Percentiles rank a stretch among this genome's conserved stretches.
These are phyloP conservation scores for Schizochytrium sp. DNA, from an alignment of 108 stramenopile species.

Conservation along the genomic window DNA sequence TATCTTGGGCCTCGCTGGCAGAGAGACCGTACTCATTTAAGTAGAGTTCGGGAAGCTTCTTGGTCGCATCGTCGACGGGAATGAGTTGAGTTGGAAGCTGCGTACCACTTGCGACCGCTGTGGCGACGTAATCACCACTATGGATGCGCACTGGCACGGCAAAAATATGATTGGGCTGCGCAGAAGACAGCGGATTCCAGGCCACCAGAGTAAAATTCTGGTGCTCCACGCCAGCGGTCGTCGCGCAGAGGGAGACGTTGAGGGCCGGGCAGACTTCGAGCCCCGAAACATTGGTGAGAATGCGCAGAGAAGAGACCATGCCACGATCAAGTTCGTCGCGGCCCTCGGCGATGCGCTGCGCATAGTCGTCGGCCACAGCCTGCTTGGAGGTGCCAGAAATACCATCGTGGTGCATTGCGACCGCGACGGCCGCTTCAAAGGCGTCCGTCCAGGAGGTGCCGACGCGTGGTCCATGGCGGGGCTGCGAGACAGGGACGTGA, in stretches of 20 bases:
- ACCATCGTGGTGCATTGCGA: slow-evolving; percentile 81
- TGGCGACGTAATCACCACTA: not conserved
- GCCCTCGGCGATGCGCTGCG: slow-evolving; percentile 46
- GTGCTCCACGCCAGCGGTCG: not conserved
- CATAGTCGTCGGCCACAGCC: slow-evolving; percentile 81
- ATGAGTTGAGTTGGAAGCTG: not conserved
- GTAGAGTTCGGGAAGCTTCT: not conserved
- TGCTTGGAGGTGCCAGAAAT: slow-evolving; percentile 78
- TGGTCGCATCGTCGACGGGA: not conserved
- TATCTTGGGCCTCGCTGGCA: not conserved
- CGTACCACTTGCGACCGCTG: not conserved
- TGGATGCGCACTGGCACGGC: slow-evolving; percentile 54
- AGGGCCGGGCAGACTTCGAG: slow-evolving; percentile 46
- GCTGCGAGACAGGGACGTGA: not conserved
- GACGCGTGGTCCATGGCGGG: not conserved
- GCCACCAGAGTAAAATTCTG: slow-evolving; percentile 56
- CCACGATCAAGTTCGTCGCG: not conserved
- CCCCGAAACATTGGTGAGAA: not conserved
- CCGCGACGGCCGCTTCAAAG: slow-evolving; percentile 68
- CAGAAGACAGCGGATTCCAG: slow-evolving; percentile 68
- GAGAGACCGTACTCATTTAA: not conserved
- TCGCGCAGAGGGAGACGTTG: slow-evolving; percentile 71
- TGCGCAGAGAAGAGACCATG: slow-evolving; percentile 23
- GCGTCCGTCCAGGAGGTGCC: not conserved
- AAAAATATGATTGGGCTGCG: slow-evolving; percentile 39